Evolutionary conservation across 208 protist genomes (phyloP).

Genomic region (Trypanosoma theileri): DNA sequence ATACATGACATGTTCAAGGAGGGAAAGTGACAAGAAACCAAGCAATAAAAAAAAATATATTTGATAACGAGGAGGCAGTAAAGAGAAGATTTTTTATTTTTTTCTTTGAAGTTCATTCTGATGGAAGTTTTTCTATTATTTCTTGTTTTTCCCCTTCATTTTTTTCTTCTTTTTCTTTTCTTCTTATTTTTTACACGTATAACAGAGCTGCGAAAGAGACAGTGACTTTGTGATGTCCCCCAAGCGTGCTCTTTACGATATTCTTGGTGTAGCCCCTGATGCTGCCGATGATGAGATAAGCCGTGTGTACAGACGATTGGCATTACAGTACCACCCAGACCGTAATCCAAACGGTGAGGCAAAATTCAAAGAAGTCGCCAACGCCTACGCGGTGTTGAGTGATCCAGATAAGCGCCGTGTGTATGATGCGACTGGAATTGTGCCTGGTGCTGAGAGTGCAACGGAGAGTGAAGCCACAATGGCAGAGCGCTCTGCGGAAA

Average conservation of each 20-base stretch:
- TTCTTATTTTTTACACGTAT: conserved; percentile 11
- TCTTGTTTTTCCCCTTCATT: background rate
- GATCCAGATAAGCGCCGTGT: conserved; percentile 93
- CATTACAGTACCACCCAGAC: conserved; percentile 88
- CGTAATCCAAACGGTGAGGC: conserved; percentile 80
- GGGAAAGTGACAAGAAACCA: too few species aligned
- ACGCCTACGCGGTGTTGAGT: conserved; percentile 96
- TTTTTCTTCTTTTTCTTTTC: conserved; percentile 3
- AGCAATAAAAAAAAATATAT: too few species aligned
- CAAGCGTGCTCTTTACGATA: conserved; percentile 51
- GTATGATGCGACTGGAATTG: conserved; percentile 93
- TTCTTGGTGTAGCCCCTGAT: conserved; percentile 50
- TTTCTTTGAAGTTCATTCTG: background rate
- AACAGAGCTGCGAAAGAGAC: background rate
- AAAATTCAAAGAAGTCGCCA: conserved; percentile 89
- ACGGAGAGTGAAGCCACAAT: conserved; percentile 17
- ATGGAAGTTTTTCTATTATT: background rate
- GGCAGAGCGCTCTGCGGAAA: conserved; percentile 68
- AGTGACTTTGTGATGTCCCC: conserved; percentile 8
- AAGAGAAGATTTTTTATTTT: conserved; percentile 8
- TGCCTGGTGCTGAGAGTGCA: conserved; percentile 28
- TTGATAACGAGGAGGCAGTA: too few species aligned
- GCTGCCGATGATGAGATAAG: conserved; percentile 49
- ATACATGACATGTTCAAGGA: too few species aligned
- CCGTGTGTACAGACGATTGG: conserved; percentile 72